Conservation (phyloP, 768 basidiomycete species). For the Mycena sanguinolenta region DNA sequence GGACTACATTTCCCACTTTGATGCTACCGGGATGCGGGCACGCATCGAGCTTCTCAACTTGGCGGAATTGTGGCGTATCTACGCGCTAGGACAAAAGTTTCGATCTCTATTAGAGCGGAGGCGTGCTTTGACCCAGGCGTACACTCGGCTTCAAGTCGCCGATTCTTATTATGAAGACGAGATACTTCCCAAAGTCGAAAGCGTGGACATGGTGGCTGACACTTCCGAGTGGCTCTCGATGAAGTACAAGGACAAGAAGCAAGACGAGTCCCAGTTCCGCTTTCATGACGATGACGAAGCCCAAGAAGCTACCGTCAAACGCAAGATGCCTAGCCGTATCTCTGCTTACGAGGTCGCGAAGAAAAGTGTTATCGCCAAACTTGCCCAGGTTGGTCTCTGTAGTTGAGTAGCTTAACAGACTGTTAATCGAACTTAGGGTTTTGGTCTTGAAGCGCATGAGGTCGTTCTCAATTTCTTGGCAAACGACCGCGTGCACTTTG, state of each 20-base stretch:
- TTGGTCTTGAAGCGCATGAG: constrained; percentile 85
- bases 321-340: constrained; percentile 86
- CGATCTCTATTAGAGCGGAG: constrained; percentile 86
- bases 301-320: constrained; percentile 65
- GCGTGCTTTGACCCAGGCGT: constrained; percentile 71
- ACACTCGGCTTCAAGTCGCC: constrained; percentile 73
- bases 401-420: not conserved
- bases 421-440: constrained; percentile 65
- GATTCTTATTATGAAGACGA: constrained; percentile 86
- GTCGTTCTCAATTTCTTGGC: constrained; percentile 88
- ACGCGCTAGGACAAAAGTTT: constrained; percentile 90
- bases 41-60: constrained; percentile 80
- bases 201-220: constrained; percentile 91
- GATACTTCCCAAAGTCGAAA: constrained; percentile 76
- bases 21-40: constrained; percentile 71
- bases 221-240: constrained; percentile 91
- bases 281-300: constrained; percentile 81
- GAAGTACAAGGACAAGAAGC: constrained; percentile 84
- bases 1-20: constrained; percentile 90
- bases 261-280: constrained; percentile 68
- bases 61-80: constrained; percentile 92
- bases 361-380: constrained; percentile 78
- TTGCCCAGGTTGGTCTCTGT: constrained; percentile 77
- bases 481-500: constrained; percentile 71
- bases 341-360: constrained; percentile 89